These are phyloP conservation scores for Pseudophaeomoniella oleicola DNA, from an alignment of 2,329 filamentous ascomycete genomes.

Conservation along the genomic window DNA sequence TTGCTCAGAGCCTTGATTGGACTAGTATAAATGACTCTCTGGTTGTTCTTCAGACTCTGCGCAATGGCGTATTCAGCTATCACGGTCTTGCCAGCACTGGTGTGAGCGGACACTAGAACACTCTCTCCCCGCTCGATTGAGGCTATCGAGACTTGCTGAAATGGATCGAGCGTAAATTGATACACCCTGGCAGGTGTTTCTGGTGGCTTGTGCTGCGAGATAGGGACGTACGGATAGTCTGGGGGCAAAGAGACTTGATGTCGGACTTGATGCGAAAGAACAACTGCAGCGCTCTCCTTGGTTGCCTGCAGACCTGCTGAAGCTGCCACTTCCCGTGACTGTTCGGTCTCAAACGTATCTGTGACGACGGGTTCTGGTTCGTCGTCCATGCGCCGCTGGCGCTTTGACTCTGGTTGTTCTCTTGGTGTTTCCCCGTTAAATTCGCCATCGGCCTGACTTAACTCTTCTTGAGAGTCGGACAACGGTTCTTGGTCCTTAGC, in stretches of 20 bases:
- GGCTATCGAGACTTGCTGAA: constrained; percentile 86
- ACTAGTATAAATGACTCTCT: constrained; percentile 97
- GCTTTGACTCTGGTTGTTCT: constrained; percentile 29
- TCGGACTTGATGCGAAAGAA: constrained; percentile 92
- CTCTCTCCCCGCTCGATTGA: constrained; percentile 95
- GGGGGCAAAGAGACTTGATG: constrained; percentile 93
- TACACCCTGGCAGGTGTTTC: constrained; percentile 71
- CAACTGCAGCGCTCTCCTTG: constrained; percentile 55
- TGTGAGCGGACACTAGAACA: constrained; percentile 92
- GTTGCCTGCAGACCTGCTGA: constrained; percentile 52
- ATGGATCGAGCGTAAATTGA: constrained; percentile 88
- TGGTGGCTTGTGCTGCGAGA: constrained; percentile 85
- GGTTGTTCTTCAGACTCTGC: constrained; percentile 91
- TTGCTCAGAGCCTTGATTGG: constrained; percentile 98
- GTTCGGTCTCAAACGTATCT: constrained; percentile 87
- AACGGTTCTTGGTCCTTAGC: constrained; percentile 1
- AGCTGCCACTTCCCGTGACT: constrained; percentile 77
- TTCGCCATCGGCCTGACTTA: background rate
- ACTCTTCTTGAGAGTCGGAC: background rate
- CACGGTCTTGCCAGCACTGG: constrained; percentile 93
- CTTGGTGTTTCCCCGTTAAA: constrained; percentile 5
- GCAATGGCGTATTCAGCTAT: constrained; percentile 97
- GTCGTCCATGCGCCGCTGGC: constrained; percentile 32
- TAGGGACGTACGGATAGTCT: constrained; percentile 87
- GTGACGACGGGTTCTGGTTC: constrained; percentile 71